phyloP scores from a whole-genome alignment of 176 grass and related monocot genomes.

The Cymbopogon citratus region DNA sequence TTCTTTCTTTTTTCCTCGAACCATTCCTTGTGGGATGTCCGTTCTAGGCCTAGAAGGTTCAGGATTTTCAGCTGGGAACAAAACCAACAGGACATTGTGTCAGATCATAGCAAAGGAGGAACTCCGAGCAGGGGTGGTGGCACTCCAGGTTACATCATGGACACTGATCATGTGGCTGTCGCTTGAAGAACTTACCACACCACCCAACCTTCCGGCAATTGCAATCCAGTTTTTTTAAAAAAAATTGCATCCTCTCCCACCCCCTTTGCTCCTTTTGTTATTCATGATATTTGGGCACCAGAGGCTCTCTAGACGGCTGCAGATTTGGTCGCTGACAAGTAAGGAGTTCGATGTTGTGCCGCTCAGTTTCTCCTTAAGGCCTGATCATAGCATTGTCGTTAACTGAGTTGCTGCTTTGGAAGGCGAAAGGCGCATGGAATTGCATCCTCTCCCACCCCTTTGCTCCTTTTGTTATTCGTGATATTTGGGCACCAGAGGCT shows the following conservation, averaged over 20 bases:
- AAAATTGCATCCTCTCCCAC: not conserved
- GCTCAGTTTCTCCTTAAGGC: slow-evolving; percentile 14
- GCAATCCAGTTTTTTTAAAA: not conserved
- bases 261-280: not conserved
- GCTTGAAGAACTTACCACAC: slow-evolving; percentile 41
- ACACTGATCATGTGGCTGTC: slow-evolving; percentile 30
- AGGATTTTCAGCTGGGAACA: slow-evolving; percentile 59
- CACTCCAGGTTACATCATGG: slow-evolving; percentile 37
- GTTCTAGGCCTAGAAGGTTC: slow-evolving; percentile 60
- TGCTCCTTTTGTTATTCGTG: too few relatives aligned
- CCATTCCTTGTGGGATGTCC: slow-evolving; percentile 80
- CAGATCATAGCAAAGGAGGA: slow-evolving; percentile 26
- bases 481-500: not conserved
- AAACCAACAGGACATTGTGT: slow-evolving; percentile 42
- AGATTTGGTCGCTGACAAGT: slow-evolving; percentile 31
- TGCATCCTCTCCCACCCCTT: too few relatives aligned
- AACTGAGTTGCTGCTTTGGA: not conserved
- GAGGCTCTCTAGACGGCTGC: not conserved
- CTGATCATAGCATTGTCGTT: not conserved
- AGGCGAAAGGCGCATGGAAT: too few relatives aligned
- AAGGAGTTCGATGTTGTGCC: not conserved
- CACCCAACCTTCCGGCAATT: slow-evolving; percentile 2
- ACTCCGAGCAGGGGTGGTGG: slow-evolving; percentile 3
- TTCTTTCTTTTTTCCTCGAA: slow-evolving; percentile 24
- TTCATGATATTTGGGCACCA: not conserved